These are phyloP conservation scores for Asclepias syriaca DNA, from an alignment of 257 asterid genomes.

Conservation along the genomic window DNA sequence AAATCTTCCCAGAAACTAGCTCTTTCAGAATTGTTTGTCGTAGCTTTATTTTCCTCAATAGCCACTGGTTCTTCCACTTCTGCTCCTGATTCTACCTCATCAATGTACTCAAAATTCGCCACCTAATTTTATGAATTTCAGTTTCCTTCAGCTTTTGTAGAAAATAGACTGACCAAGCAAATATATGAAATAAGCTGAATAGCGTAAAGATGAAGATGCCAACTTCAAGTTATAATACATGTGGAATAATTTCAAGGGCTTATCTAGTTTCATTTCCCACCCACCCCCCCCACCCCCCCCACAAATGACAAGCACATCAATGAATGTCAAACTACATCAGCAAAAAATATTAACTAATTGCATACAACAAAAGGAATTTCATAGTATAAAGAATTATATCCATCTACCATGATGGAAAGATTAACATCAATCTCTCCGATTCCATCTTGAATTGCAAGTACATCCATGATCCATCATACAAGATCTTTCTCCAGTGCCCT, in stretches of 20 bases:
- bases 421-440: neutral
- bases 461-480: neutral
- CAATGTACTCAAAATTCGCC: constrained; percentile 89
- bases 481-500: neutral
- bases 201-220: neutral
- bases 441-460: neutral
- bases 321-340: neutral
- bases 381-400: neutral
- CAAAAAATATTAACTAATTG: neutral
- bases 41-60: constrained; percentile 47
- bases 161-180: neutral
- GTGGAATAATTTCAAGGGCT: neutral
- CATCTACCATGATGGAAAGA: neutral
- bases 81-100: constrained; percentile 61
- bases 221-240: neutral
- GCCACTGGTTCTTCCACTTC: constrained; percentile 70
- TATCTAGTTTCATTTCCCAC: neutral
- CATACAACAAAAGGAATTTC: neutral
- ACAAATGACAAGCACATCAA: neutral
- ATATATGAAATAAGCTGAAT: neutral
- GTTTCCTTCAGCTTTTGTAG: constrained; percentile 4
- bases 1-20: constrained; percentile 87
- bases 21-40: constrained; percentile 66
- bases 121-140: constrained; percentile 46
- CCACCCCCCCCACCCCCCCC: too few relatives aligned